Evolutionary conservation across 2,329 filamentous ascomycete genomes (phyloP).

Genomic region (Phialophora verrucosa): DNA sequence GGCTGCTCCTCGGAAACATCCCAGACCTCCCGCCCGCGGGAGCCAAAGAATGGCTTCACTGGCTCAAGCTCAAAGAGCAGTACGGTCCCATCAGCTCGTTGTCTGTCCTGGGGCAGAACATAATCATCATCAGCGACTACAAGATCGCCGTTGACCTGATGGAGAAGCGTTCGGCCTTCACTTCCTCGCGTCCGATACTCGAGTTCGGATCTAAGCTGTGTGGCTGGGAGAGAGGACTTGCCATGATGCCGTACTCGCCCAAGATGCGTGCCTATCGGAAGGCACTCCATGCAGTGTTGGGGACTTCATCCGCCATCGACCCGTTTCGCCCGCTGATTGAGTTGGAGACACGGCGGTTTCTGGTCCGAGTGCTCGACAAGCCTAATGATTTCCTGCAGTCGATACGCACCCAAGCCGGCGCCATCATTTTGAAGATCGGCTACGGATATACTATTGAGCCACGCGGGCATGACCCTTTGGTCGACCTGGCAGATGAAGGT

Average conservation of each 20-base stretch:
- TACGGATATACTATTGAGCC: slow-evolving; percentile 55
- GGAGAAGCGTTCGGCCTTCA: slow-evolving; percentile 43
- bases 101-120: slow-evolving; percentile 46
- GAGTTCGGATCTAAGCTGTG: slow-evolving; percentile 49
- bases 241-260: slow-evolving; percentile 46
- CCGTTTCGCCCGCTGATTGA: slow-evolving; percentile 48
- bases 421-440: slow-evolving; percentile 52
- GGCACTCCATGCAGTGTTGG: slow-evolving; percentile 53
- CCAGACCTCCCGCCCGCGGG: slow-evolving; percentile 53
- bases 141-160: slow-evolving; percentile 45
- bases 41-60: slow-evolving; percentile 50
- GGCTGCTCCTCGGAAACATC: slow-evolving; percentile 59
- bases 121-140: slow-evolving; percentile 47
- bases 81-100: slow-evolving; percentile 51
- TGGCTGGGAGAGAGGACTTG: slow-evolving; percentile 49
- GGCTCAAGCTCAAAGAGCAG: slow-evolving; percentile 52
- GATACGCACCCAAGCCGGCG: slow-evolving; percentile 49
- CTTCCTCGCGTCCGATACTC: slow-evolving; percentile 44
- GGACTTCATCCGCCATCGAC: slow-evolving; percentile 49
- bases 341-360: slow-evolving; percentile 52
- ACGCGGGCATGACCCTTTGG: slow-evolving; percentile 50
- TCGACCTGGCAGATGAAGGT: slow-evolving; percentile 50
- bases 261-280: slow-evolving; percentile 53
- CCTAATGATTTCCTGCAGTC: slow-evolving; percentile 50
- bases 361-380: slow-evolving; percentile 50